A percentile compares a stretch with the other conserved stretches of the same genome.
Conservation (phyloP, 1,139 yeast species). For the Zygoascus hellenicus region DNA sequence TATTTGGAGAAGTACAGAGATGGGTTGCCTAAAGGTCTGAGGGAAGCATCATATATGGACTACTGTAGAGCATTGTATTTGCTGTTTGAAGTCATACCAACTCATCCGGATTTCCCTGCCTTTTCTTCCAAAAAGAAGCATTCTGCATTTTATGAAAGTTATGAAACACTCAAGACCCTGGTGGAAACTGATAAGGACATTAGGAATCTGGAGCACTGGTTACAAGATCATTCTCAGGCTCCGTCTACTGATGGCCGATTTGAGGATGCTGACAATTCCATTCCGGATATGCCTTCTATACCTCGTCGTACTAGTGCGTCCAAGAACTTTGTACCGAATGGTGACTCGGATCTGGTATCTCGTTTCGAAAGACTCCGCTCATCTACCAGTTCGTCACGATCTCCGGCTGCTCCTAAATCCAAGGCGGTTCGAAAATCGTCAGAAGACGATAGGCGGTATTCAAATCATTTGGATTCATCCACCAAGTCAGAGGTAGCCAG, state of each 20-base stretch:
- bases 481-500: too few relatives aligned
- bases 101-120: conserved; percentile 18
- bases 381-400: conserved; percentile 13
- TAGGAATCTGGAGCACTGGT: conserved; percentile 17
- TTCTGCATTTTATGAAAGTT: conserved; percentile 22
- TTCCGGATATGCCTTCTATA: too few relatives aligned
- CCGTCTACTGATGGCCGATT: too few relatives aligned
- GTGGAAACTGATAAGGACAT: conserved; percentile 14
- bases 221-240: conserved; percentile 9
- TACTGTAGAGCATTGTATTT: conserved; percentile 22
- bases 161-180: conserved; percentile 18
- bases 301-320: conserved; percentile 2
- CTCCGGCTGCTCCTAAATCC: conserved; percentile 5
- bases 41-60: conserved; percentile 25
- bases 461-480: not conserved
- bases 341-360: conserved; percentile 19
- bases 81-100: conserved; percentile 23
- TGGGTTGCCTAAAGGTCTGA: conserved; percentile 20
- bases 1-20: conserved; percentile 24
- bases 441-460: not conserved
- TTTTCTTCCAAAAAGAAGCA: conserved; percentile 18
- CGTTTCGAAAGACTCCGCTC: conserved; percentile 19
- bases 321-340: not conserved
- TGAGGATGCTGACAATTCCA: too few relatives aligned
- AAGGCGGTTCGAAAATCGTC: too few relatives aligned